Percentiles rank a stretch among this genome's conserved stretches.
These are phyloP conservation scores for Ascobolus immersus DNA, from an alignment of 495 filamentous ascomycete genomes.

Conservation along the genomic window DNA sequence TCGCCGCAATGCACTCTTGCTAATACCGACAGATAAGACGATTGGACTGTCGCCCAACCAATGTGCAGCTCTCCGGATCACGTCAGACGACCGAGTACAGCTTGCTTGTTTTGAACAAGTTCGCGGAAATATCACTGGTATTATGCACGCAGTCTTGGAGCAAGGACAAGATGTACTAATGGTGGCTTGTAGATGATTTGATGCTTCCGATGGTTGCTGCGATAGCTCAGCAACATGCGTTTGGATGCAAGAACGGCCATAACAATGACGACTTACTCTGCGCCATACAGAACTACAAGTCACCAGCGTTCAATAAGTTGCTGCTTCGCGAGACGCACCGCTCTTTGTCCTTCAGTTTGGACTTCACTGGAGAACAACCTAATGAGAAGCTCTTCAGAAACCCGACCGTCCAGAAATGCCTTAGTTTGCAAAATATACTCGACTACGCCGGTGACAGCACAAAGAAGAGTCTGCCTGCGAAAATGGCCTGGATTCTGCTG, in stretches of 20 bases:
- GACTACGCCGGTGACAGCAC: conserved; percentile 14
- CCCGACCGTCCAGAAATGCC: conserved; percentile 12
- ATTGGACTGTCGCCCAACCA: too few relatives aligned
- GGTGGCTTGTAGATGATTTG: too few relatives aligned
- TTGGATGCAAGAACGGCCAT: conserved; percentile 13
- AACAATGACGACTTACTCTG: conserved; percentile 16
- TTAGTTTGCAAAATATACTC: conserved; percentile 14
- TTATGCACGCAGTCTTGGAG: too few relatives aligned
- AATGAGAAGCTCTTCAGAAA: conserved; percentile 14
- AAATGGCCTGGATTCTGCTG: conserved; percentile 14
- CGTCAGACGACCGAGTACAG: too few relatives aligned
- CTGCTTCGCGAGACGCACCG: conserved; percentile 14
- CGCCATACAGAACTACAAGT: conserved; percentile 13
- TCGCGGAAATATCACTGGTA: too few relatives aligned
- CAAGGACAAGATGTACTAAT: too few relatives aligned
- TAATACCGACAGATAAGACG: neutral
- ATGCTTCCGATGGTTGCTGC: too few relatives aligned
- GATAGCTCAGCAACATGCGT: conserved; percentile 14
- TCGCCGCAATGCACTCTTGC: neutral
- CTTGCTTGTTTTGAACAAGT: too few relatives aligned
- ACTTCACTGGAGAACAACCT: conserved; percentile 13
- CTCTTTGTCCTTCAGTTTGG: conserved; percentile 14
- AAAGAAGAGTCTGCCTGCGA: conserved; percentile 11
- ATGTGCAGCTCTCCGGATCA: too few relatives aligned
- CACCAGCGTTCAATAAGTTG: conserved; percentile 11